Evolutionary conservation across 2,329 filamentous ascomycete species (phyloP), one percentile per base, ranked within the genome.

Genomic region (Bipolaris zeicola): DNA sequence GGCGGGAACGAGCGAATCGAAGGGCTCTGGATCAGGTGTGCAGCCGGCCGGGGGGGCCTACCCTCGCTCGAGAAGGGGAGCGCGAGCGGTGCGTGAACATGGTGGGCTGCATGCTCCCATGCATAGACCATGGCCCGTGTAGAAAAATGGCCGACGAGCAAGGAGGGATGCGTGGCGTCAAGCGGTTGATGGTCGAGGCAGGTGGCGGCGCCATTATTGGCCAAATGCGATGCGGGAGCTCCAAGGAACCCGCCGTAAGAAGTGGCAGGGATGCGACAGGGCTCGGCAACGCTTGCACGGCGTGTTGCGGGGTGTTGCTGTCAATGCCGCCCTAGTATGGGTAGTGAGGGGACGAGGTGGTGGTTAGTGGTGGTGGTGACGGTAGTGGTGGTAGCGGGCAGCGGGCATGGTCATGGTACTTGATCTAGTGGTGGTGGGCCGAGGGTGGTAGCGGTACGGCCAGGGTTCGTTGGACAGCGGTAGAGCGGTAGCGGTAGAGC

Each of bases 201-300:
- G 68, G 70, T 66, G 65, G 63, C 63, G 65, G 63, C 61, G 63
- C 66, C 65, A 69, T 71, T 69, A 74, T 73, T 77, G 74, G 74
- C 64, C 58, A 69, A 68, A 68, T 64, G 64, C 66, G 52, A 69
- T 66, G 66, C 71, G 72, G 72, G 72, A 75, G 64, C 62, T 66
- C 66, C 72, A 72, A 74, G 72, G 74, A 72, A 69, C 70, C 70
- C 61, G 68, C 67, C 64, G 69, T 64, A 65, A 64, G 52, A 58
- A 41, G 50, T 34, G 54, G 56, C 70, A 70, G 65, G 70, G 70
- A 62, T 69, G 48, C 49, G 65, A 69, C 70, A 76, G 65, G 69
- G 71, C 71, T 77, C 74, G 73, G 74, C 74, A 76, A 76, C 74
- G 74, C 73, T 76, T 76, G 71, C 59, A 61, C 56, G 50, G 59